phyloP scores from a whole-genome alignment of 441 rosid species.

The Gossypium schwendimanii region DNA sequence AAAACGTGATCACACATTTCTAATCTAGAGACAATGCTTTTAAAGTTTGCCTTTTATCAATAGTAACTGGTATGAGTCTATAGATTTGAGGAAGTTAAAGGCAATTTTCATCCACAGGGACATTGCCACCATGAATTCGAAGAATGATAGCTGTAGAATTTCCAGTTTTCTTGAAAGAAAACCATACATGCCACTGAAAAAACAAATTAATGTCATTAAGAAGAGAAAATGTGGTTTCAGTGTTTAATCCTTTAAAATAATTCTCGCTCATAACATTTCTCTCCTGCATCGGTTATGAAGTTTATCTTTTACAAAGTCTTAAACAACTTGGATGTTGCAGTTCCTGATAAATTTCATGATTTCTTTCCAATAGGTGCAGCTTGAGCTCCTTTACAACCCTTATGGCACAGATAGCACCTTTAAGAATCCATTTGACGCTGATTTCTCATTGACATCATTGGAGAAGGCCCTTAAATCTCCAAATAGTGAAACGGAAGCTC shows the following conservation, averaged over 20 bases:
- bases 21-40: neutral
- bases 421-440: slow-evolving; percentile 47
- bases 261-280: neutral
- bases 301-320: neutral
- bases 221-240: neutral
- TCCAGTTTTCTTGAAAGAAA: neutral
- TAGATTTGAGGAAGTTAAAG: no score
- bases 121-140: neutral
- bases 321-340: neutral
- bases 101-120: no score
- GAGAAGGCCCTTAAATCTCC: slow-evolving; percentile 59
- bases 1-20: neutral
- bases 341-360: neutral
- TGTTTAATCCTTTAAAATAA: neutral
- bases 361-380: slow-evolving; percentile 50
- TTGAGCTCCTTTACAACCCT: slow-evolving; percentile 79
- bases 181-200: neutral
- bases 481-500: slow-evolving; percentile 21
- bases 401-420: slow-evolving; percentile 51
- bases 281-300: neutral
- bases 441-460: slow-evolving; percentile 54
- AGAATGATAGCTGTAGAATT: neutral
- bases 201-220: neutral
- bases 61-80: no score
- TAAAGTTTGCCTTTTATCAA: neutral